Evolutionary conservation across 2,329 filamentous ascomycete species (phyloP), one percentile per base, ranked within the genome.

Genomic region (Aschersonia sp.): DNA sequence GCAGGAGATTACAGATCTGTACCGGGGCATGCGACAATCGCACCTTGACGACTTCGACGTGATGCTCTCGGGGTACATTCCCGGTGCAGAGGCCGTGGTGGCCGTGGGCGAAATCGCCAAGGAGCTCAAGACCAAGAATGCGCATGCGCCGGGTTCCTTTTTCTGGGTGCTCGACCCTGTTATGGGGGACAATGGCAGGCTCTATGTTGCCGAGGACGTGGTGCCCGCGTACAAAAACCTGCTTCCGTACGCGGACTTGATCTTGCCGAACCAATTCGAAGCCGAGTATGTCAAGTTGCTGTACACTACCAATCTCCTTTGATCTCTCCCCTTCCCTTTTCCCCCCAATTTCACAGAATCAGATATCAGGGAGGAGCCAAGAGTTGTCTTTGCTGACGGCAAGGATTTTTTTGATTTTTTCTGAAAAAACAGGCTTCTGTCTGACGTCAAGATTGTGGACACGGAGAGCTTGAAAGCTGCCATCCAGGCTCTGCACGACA

Each of bases 111-210:
- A 74, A 48, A 95, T 98, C 54, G 92, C 79, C 10, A 74, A 81
- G 53, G 87, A 95, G 56, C 73, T 96, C 51, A 85, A 83, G 61
- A 69, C 75, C 47, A 83, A 80, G 56, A 73, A 78, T 2, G 69
- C 68, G 37, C 69, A 68, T 11, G 73, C 71, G 33, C 81, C 85
- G 0, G 85, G 87, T 0, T 79, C 75, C 43, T 95, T 97, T 69
- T 97, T 97, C 67, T 97, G 90, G 90, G 87, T 95, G 3, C 75
- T 98, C 30, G 92, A 98, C 63, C 92, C 94, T 0, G 92, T 98
- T 44, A 98, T 98, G 92, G 92, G 92, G 32, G 92, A 98, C 62
- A 88, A 96, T 58, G 92, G 88, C 45, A 79, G 77, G 55, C 72
- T 98, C 10, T 98, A 98, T 60, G 90, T 98, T 6, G 85, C 83